Conservation (phyloP, 176 grass and related monocot genomes). For the Avena sativa region DNA sequence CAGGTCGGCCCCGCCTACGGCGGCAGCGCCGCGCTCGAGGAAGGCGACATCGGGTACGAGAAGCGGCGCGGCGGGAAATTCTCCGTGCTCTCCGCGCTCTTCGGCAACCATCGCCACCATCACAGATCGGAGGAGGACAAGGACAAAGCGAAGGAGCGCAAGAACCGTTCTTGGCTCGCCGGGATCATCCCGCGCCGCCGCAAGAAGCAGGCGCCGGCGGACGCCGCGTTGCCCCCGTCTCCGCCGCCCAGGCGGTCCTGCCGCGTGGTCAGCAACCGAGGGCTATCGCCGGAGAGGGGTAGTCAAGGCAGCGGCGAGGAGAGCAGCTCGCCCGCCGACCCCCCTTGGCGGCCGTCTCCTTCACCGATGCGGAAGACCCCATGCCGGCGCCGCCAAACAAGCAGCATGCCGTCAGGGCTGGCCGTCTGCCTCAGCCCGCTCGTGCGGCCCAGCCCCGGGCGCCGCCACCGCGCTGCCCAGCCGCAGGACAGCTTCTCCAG, state of each 20-base stretch:
- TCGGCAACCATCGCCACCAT: constrained; percentile 47
- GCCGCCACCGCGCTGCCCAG: constrained; percentile 51
- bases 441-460: constrained; percentile 69
- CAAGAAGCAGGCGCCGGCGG: constrained; percentile 43
- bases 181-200: constrained; percentile 58
- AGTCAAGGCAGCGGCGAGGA: constrained; percentile 41
- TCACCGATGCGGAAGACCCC: constrained; percentile 63
- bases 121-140: constrained; percentile 45
- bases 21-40: constrained; percentile 42
- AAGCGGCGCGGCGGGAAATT: constrained; percentile 55
- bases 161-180: constrained; percentile 71
- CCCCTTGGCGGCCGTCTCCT: constrained; percentile 65
- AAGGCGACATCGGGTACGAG: constrained; percentile 53
- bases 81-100: constrained; percentile 70
- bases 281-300: constrained; percentile 62
- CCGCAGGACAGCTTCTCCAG: constrained; percentile 52
- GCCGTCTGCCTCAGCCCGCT: constrained; percentile 90
- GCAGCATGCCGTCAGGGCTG: constrained; percentile 54
- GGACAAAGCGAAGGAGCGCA: constrained; percentile 20
- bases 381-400: constrained; percentile 45
- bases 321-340: constrained; percentile 52
- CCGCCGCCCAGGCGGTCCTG: constrained; percentile 44
- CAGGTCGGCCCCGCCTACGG: constrained; percentile 66
- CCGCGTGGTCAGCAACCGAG: constrained; percentile 55
- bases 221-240: background rate